Base-by-base conservation (phyloP, 306 rosid genomes). In the Cucurbita argyrosperma region DNA sequence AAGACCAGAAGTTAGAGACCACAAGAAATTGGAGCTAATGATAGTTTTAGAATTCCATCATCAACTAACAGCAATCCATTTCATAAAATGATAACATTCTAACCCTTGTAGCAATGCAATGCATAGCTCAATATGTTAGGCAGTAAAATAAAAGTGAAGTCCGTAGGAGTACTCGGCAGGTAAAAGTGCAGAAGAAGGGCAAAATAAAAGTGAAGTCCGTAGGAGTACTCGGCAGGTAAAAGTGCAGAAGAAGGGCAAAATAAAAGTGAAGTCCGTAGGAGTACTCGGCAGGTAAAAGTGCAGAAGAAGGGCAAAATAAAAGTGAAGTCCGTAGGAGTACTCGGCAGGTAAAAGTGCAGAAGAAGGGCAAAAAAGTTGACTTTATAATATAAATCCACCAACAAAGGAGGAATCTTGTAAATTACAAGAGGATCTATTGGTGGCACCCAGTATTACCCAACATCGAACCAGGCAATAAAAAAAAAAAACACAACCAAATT, bases 1-100 rank as follows among this genome's bases (percentile, higher is more conserved):
- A 50, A 50, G 5, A 50, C 18, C 7, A 69, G 16, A 79, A 72
- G 70, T 75, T 6, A 76, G 61, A 75, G 77, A 18, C 51, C 37
- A 52, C 10, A 53, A 18, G 49, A 55, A 39, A 18, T 46, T 7
- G 51, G 8, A 70, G 46, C 74, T 23, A 26, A 26, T 49, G 35
- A 30, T 30, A 11, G 12, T 23, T 68, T 6, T 15, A 69, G 58
- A 69, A 69, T 49, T 35, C 43, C 74, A 66, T 19, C 5, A 19
- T 46, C 72, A 26, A 47, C 19, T 13, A 23, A 3, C 59, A 65
- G 71, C 51, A 63, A 63, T 13, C 38, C 46, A 49, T 50, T 70
- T 15, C 59, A 67, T 19, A 45, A 45, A 46, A 46, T 3, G 18
- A 45, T 19, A 5, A 67, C 40, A 46, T 4, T 19, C 10, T 5